phyloP scores from a whole-genome alignment of 2,329 filamentous ascomycete genomes.

The Botrytis elliptica region DNA sequence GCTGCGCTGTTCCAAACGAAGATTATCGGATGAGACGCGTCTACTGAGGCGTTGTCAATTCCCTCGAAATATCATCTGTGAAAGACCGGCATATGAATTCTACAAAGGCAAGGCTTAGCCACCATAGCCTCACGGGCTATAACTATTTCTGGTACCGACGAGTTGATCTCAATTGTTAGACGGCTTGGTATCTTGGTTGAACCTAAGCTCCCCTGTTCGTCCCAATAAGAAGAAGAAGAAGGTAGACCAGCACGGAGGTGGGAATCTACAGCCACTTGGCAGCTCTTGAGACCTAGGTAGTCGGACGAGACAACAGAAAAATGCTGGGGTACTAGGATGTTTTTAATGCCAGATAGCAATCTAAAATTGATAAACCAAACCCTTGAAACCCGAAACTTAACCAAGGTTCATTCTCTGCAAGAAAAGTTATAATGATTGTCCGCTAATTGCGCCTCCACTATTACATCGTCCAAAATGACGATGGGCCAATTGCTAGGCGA shows the following conservation, averaged over 20 bases:
- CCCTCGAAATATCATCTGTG: background rate
- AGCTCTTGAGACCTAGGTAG: background rate
- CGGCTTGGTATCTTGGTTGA: background rate
- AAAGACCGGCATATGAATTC: background rate
- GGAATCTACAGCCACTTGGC: background rate
- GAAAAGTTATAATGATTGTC: background rate
- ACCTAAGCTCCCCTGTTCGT: background rate
- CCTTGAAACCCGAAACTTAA: slow-evolving; percentile 1
- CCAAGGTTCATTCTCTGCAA: background rate
- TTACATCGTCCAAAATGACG: slow-evolving; percentile 6
- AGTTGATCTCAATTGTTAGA: background rate
- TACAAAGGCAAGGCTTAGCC: slow-evolving; percentile 12
- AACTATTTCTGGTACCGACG: background rate
- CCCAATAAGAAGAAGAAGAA: background rate
- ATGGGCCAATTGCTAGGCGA: slow-evolving; percentile 5
- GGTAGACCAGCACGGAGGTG: background rate
- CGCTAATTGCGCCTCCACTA: slow-evolving; percentile 18
- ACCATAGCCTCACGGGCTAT: background rate
- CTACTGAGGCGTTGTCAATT: background rate
- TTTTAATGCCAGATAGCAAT: background rate
- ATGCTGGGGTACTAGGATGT: background rate
- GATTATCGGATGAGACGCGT: background rate
- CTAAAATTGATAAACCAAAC: background rate
- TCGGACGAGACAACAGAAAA: background rate
- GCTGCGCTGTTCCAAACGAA: background rate